Evolutionary conservation across 345 rosid species (phyloP).

Genomic region (Anastatica hierochuntica): DNA sequence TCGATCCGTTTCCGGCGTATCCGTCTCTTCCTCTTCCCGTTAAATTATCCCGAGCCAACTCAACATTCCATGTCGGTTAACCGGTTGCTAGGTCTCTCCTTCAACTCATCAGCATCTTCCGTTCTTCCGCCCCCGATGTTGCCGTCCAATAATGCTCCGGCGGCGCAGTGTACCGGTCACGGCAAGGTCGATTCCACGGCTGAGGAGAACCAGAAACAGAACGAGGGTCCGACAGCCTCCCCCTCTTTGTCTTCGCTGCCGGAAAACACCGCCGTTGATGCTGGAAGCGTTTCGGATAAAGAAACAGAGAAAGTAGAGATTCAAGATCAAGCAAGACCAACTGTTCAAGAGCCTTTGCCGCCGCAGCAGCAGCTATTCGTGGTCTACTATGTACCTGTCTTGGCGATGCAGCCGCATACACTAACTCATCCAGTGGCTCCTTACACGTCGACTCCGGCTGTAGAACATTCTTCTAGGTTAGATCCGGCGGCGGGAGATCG

Average conservation of each 20-base stretch:
- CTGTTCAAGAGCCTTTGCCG: neutral
- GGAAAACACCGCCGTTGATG: neutral
- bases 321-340: neutral
- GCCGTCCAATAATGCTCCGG: too few species aligned
- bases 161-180: too few species aligned
- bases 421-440: neutral
- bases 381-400: constrained; percentile 2
- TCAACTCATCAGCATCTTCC: too few species aligned
- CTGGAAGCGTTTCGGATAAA: neutral
- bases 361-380: neutral
- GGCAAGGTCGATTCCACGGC: neutral
- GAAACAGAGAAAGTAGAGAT: constrained; percentile 1
- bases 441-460: neutral
- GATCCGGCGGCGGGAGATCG: neutral
- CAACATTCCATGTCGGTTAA: neutral
- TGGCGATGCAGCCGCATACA: constrained; percentile 7
- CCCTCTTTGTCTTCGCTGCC: neutral
- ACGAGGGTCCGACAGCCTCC: neutral
- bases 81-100: constrained; percentile 8
- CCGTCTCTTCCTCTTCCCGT: constrained; percentile 17
- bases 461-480: neutral
- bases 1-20: neutral
- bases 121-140: too few species aligned
- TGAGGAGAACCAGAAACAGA: neutral
- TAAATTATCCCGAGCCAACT: neutral